Percentiles rank a stretch among this genome's conserved stretches.
Conservation (phyloP, 169 alveolate genomes). For the Plasmodium coatneyi region DNA sequence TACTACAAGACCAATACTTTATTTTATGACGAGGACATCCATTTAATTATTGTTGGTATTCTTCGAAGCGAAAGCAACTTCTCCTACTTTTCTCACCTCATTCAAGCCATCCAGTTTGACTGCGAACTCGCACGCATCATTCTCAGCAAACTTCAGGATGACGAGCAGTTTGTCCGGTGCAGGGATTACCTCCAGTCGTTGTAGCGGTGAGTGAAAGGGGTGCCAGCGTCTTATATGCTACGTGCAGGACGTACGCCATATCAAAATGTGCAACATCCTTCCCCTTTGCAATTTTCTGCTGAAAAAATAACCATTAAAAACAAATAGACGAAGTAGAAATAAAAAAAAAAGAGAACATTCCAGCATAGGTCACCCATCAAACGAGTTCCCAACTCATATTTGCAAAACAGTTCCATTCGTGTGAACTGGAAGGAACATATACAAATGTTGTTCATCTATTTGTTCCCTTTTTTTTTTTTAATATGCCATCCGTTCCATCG, state of each 20-base stretch:
- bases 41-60: slow-evolving; percentile 57
- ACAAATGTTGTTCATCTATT: neutral
- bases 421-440: neutral
- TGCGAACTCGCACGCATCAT: slow-evolving; percentile 65
- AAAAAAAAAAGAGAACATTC: neutral
- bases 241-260: neutral
- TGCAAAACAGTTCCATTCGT: neutral
- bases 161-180: slow-evolving; percentile 14
- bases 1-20: slow-evolving; percentile 40
- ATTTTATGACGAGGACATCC: slow-evolving; percentile 60
- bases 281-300: neutral
- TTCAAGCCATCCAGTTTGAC: slow-evolving; percentile 74
- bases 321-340: neutral
- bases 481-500: neutral
- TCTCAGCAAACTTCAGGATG: slow-evolving; percentile 17
- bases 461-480: neutral
- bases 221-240: neutral
- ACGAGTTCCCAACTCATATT: neutral
- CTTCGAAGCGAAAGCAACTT: slow-evolving; percentile 70
- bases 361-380: neutral
- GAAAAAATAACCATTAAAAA: neutral
- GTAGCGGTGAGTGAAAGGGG: neutral
- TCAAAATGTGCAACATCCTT: neutral
- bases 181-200: slow-evolving; percentile 21
- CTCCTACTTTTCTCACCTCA: slow-evolving; percentile 46